Evolutionary conservation across 2,329 filamentous ascomycete species (phyloP), one percentile per base, ranked within the genome.

Genomic region (Fusarium decemcellulare): DNA sequence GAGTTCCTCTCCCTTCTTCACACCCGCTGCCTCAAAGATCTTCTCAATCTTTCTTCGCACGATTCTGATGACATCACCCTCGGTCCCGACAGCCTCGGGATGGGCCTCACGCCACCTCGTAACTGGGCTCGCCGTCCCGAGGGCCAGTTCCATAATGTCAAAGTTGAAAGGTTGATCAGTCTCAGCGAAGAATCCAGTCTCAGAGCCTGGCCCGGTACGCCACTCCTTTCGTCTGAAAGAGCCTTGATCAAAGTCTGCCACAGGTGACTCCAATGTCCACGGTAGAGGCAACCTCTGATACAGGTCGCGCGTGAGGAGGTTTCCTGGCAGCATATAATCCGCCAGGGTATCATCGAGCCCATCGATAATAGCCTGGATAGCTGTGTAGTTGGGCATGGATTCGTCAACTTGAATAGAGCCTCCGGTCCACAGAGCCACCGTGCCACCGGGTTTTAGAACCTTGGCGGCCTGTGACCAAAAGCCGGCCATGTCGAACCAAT

Each of bases 401-500:
- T 66, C 61, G 58, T 81, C 74, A 5, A 78, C 61, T 11, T 63
- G 60, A 18, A 78, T 67, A 2, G 70, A 62, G 7, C 79, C 79
- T 4, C 73, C 76, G 1, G 77, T 77, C 85, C 86, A 89, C 2
- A 90, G 59, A 1, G 86, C 86, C 0, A 89, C 83, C 4, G 81
- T 88, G 23, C 87, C 87, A n/a, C 83, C 84, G 0, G 86, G 84
- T 64, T 81, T 83, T 8, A 90, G 76, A 1, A 85, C 76, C 12
- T 77, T 76, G 0, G 82, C 83, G 0, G 86, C 87, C 0, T 77
- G 75, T 4, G 65, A 50, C 82, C 85, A 89, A 76, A 89, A 89
- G 0, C 59, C 57, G 0, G 78, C 67, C 81, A 88, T 82, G 67
- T 89, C 81, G 76, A 90, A 88, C 87, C 87, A 90, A 74, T 90